phyloP scores from a whole-genome alignment of 2,329 filamentous ascomycete genomes.

The Ophiostoma novo-ulmi region DNA sequence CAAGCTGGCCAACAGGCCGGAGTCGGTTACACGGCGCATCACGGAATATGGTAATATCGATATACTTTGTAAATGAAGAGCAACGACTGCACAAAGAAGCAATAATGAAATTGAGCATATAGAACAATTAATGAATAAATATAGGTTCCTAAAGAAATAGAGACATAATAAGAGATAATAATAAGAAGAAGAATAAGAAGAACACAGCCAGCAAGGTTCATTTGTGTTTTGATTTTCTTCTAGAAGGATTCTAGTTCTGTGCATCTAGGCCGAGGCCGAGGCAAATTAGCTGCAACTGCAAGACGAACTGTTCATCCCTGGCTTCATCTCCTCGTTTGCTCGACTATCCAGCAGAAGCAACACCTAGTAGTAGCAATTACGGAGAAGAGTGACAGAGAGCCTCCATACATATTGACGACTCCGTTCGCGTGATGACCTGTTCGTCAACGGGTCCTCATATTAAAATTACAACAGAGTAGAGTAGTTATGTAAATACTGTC shows the following conservation, averaged over 20 bases:
- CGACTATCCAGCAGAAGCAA: background rate
- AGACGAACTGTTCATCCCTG: background rate
- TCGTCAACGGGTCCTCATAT: background rate
- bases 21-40: background rate
- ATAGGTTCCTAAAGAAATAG: too few relatives aligned
- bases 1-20: background rate
- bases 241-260: background rate
- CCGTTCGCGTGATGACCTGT: background rate
- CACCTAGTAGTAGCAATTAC: background rate
- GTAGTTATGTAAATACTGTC: background rate
- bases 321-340: too few relatives aligned
- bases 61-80: too few relatives aligned
- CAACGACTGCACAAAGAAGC: too few relatives aligned
- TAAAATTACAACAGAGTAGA: background rate
- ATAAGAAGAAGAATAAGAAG: background rate
- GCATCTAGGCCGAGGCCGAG: background rate
- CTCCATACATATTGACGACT: background rate
- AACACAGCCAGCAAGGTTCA: background rate
- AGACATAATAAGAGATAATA: background rate
- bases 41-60: too few relatives aligned
- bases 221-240: background rate
- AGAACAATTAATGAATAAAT: too few relatives aligned
- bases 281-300: background rate
- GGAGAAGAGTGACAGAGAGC: background rate
- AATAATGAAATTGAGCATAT: too few relatives aligned